Evolutionary conservation across 2,329 filamentous ascomycete genomes (phyloP).

Genomic region (Botrytis galanthina): DNA sequence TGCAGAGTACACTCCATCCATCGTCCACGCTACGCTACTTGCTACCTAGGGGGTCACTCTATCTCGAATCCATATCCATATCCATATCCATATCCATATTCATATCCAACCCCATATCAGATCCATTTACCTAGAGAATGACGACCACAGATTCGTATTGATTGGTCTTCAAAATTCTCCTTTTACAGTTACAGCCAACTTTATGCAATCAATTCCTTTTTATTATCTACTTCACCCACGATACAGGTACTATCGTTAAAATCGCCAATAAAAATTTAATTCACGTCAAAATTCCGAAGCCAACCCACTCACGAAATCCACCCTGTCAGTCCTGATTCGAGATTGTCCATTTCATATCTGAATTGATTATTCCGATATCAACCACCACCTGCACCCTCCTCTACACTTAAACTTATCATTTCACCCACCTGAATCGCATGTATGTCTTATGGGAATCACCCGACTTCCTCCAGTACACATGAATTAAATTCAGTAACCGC

Average conservation of each 20-base stretch:
- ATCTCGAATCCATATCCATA: neutral
- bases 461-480: slow-evolving; percentile 19
- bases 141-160: slow-evolving; percentile 3
- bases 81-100: too few species aligned
- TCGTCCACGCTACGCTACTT: too few species aligned
- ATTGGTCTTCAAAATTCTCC: neutral
- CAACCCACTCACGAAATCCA: neutral
- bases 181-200: neutral
- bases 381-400: neutral
- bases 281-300: neutral
- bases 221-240: neutral
- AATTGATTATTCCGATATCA: slow-evolving; percentile 7
- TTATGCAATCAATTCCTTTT: neutral
- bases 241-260: neutral
- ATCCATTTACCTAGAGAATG: neutral
- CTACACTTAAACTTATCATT: neutral
- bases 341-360: neutral
- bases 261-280: neutral
- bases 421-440: slow-evolving; percentile 26
- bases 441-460: slow-evolving; percentile 36
- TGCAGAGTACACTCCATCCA: too few species aligned
- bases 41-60: neutral
- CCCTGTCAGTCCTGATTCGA: neutral
- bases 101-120: neutral
- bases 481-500: slow-evolving; percentile 15